Base-by-base conservation (phyloP, 352 stramenopile species). In the Peronospora farinosa region DNA sequence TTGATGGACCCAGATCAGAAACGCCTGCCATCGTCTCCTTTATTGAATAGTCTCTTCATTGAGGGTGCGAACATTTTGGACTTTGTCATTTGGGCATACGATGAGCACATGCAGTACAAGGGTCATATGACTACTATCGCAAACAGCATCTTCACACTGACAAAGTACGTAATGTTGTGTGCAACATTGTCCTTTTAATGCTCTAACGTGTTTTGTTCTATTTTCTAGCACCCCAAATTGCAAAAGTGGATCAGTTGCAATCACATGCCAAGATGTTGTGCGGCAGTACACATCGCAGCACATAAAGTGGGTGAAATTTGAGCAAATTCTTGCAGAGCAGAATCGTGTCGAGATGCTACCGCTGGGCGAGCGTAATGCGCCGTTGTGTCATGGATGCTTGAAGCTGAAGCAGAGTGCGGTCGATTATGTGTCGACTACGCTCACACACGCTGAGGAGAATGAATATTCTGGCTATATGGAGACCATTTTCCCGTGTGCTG, bases 141-240 rank as follows among this genome's bases (percentile, higher is more conserved):
- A 7, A 93, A 93, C 63, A 93, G 83, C 40, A 87, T 93, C 27
- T 93, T 90, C 62, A 93, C 83, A 12, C 59, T 93, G 21, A 90
- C 77, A 7, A 93, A 85, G 76, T 87, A 82, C 49, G 73, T 76
- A 40, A 0, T 1, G 31, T 12, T 30, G 47, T 58, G 9, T 32
- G 12, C 15, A 16, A 32, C 3, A 12, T 48, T 33, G 60, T 13
- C 35, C 49, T 11, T 16, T 35, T 21, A 19, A 43, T 33, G 17
- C 13, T 38, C 40, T 66, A 58, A 66, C 46, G 10, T 35, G 25
- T 57, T 23, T 43, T 19, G 21, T 33, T 37, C 11, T 33, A 25
- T 45, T 50, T 31, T 30, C 3, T 39, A 87, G 78, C 51, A 92
- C 82, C n/a, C 79, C 79, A 1, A 73, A 81, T 25, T 78, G 74